Conservation (phyloP, 2,329 filamentous ascomycete species). For the Emmonsiellopsis sp. region DNA sequence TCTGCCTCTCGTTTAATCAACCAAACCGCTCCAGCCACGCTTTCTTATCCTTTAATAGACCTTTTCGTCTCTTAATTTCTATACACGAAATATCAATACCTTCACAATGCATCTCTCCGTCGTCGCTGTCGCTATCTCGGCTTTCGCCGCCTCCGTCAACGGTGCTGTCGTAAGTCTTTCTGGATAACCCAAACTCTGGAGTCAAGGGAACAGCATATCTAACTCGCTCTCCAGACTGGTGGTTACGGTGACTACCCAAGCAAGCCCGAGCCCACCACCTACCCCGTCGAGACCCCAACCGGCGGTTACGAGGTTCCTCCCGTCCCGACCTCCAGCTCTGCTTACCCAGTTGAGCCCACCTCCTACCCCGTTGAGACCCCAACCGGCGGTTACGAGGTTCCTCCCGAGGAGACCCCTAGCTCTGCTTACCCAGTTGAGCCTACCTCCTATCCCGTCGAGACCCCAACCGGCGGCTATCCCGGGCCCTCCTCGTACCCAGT, state of each 20-base stretch:
- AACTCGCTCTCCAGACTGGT: neutral
- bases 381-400: neutral
- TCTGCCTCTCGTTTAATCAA: slow-evolving; percentile 1
- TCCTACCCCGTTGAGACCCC: neutral
- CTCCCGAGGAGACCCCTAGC: neutral
- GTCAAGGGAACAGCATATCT: neutral
- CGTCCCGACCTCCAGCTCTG: neutral
- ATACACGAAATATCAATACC: neutral
- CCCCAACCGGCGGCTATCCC: neutral
- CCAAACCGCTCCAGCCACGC: neutral
- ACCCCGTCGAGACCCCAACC: neutral
- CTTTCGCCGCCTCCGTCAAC: slow-evolving; percentile 4
- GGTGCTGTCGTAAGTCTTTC: neutral
- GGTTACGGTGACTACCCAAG: neutral
- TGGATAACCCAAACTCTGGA: neutral
- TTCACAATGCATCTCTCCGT: slow-evolving; percentile 12
- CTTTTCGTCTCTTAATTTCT: neutral
- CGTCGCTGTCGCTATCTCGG: slow-evolving; percentile 12
- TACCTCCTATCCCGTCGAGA: neutral
- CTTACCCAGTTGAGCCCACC: neutral
- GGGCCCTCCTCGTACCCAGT: neutral
- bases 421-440: neutral
- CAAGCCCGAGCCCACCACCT: neutral
- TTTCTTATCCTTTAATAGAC: neutral
- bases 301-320: too few relatives aligned